These are phyloP conservation scores for Podospora australis DNA, from an alignment of 495 filamentous ascomycete genomes.

Conservation along the genomic window DNA sequence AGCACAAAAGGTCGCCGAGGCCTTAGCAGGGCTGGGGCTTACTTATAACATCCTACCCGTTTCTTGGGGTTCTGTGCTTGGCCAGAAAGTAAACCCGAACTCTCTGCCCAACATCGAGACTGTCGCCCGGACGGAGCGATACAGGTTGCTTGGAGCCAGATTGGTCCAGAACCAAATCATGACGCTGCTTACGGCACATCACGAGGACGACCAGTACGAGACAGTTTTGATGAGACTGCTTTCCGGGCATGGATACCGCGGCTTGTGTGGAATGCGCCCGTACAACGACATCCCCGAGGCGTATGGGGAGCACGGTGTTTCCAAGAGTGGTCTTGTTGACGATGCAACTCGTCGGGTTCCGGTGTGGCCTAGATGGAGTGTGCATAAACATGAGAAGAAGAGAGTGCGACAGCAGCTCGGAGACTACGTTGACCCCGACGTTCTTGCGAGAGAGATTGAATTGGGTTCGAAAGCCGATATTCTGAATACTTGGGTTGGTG, in stretches of 20 bases:
- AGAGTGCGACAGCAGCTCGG: constrained; percentile 17
- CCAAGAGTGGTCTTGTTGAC: constrained; percentile 56
- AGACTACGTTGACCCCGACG: constrained; percentile 14
- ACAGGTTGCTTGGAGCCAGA: constrained; percentile 57
- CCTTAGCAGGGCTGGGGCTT: constrained; percentile 38
- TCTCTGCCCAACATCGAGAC: constrained; percentile 66
- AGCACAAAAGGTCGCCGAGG: constrained; percentile 51
- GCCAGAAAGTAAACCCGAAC: constrained; percentile 23
- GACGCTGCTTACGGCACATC: constrained; percentile 70
- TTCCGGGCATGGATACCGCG: constrained; percentile 52
- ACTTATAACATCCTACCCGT: constrained; percentile 19
- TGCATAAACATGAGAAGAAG: constrained; percentile 6
- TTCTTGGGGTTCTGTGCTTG: constrained; percentile 30
- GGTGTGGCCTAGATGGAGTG: too few relatives aligned
- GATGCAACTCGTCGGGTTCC: constrained; percentile 26
- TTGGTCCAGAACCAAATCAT: constrained; percentile 45
- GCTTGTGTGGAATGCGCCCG: constrained; percentile 61
- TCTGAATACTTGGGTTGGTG: constrained; percentile 10
- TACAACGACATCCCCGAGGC: constrained; percentile 74
- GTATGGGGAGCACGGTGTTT: constrained; percentile 61
- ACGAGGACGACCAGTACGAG: constrained; percentile 81
- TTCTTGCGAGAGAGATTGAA: constrained; percentile 6
- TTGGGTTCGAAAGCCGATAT: constrained; percentile 5
- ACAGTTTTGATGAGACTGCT: constrained; percentile 73
- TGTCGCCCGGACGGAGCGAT: constrained; percentile 67